Conservation (phyloP, 2,329 filamentous ascomycete genomes). For the Berkeleyomyces rouxiae region DNA sequence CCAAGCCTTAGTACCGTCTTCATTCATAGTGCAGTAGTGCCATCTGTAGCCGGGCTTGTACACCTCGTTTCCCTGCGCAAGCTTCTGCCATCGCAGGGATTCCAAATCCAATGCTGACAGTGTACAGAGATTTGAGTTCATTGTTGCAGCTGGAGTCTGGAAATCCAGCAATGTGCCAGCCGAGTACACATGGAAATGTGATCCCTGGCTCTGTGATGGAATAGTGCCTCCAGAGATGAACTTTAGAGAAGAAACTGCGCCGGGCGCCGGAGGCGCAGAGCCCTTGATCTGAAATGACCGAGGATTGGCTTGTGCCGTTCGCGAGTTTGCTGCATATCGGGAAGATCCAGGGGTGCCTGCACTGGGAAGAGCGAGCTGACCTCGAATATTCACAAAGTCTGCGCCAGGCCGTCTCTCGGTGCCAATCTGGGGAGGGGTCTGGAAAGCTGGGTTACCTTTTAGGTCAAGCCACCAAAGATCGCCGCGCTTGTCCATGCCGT, state of each 20-base stretch:
- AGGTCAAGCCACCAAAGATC: conserved; percentile 97
- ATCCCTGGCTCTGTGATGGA: conserved; percentile 75
- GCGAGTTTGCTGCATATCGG: conserved; percentile 51
- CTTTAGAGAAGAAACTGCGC: conserved; percentile 74
- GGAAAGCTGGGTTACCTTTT: conserved; percentile 74
- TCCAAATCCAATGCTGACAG: conserved; percentile 77
- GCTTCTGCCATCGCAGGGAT: conserved; percentile 79
- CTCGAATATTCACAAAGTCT: conserved; percentile 26
- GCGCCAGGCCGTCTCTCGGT: conserved; percentile 28
- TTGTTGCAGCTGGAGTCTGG: conserved; percentile 78
- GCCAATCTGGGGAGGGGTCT: conserved; percentile 45
- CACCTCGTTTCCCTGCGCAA: conserved; percentile 86
- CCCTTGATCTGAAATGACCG: conserved; percentile 50
- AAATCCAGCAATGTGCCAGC: conserved; percentile 88
- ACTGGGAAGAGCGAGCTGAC: conserved; percentile 18
- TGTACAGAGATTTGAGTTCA: conserved; percentile 74
- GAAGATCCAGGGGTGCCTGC: conserved; percentile 40
- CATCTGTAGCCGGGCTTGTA: conserved; percentile 86
- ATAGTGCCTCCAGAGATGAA: conserved; percentile 78
- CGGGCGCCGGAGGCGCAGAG: conserved; percentile 74
- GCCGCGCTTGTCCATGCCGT: conserved; percentile 92
- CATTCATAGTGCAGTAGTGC: conserved; percentile 96
- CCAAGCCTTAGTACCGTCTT: conserved; percentile 92
- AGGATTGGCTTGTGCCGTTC: conserved; percentile 48
- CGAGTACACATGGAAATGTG: conserved; percentile 89